phyloP scores from a whole-genome alignment of 805 yeast species.

The Zygotorulaspora chibaensis region DNA sequence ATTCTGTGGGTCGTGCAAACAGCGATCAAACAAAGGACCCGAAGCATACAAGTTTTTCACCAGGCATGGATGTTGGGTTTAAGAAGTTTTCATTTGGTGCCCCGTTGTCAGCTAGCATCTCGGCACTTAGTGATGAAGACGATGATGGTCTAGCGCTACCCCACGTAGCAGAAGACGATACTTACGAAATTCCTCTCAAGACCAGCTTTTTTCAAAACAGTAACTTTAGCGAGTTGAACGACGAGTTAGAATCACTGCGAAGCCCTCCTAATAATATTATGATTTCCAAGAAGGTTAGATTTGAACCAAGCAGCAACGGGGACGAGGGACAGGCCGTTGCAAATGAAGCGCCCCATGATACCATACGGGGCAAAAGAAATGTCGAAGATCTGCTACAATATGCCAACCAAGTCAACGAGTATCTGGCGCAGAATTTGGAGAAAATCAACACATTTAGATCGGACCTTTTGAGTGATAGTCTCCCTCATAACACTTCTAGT shows the following conservation, averaged over 20 bases:
- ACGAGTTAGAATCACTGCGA: constrained; percentile 10
- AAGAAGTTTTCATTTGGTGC: constrained; percentile 3
- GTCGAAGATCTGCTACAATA: constrained; percentile 31
- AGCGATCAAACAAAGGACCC: no score
- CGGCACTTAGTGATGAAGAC: constrained; percentile 16
- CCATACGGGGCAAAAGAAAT: constrained; percentile 12
- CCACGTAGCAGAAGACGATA: constrained; percentile 19
- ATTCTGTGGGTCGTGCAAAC: no score
- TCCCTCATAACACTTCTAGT: constrained; percentile 14
- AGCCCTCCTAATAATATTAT: constrained; percentile 4
- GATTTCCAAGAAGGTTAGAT: constrained; percentile 19
- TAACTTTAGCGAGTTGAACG: constrained; percentile 24
- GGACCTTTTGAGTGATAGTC: constrained; percentile 11
- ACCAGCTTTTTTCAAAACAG: constrained; percentile 14
- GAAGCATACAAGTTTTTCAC: not conserved
- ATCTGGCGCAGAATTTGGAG: constrained; percentile 25
- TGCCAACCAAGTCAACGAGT: constrained; percentile 29
- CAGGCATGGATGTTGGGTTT: constrained; percentile 2
- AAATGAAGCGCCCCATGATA: constrained; percentile 1
- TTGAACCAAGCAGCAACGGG: constrained; percentile 12
- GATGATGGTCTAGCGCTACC: constrained; percentile 11
- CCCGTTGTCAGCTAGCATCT: constrained; percentile 8
- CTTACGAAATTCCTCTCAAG: constrained; percentile 28
- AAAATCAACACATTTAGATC: constrained; percentile 25
- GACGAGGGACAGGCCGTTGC: not conserved